Conservation (phyloP, 305 asterid species). For the Nicotiana rustica region DNA sequence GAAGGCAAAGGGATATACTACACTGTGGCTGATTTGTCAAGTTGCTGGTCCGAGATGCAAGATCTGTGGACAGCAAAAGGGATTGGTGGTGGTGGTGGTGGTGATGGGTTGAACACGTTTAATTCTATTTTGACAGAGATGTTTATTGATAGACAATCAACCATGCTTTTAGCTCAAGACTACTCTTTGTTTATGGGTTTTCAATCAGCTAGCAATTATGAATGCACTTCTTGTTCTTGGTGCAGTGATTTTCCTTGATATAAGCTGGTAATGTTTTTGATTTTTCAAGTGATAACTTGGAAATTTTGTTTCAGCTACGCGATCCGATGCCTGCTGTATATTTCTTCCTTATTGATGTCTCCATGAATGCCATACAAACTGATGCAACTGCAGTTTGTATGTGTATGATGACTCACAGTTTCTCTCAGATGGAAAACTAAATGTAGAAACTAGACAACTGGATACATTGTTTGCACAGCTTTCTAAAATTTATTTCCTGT, state of each 20-base stretch:
- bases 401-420: not conserved
- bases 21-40: not conserved
- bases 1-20: not conserved
- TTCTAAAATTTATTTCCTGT: not conserved
- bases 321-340: constrained; percentile 98
- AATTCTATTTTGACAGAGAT: not conserved
- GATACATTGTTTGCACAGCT: not conserved
- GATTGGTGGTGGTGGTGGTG: not conserved
- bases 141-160: constrained; percentile 9
- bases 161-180: not conserved
- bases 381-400: constrained; percentile 79
- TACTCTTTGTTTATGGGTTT: not conserved
- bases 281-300: constrained; percentile 3
- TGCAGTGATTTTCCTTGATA: constrained; percentile 6
- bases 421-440: not conserved
- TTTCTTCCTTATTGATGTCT: constrained; percentile 94
- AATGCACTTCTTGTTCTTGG: constrained; percentile 4
- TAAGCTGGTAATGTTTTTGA: not conserved
- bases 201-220: not conserved
- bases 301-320: constrained; percentile 67
- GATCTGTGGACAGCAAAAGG: not conserved
- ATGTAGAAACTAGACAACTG: not conserved
- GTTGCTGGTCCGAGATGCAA: constrained; percentile 9
- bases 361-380: constrained; percentile 92
- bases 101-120: not conserved